Conservation (phyloP, 768 basidiomycete genomes). For the Punctularia strigosozonata region DNA sequence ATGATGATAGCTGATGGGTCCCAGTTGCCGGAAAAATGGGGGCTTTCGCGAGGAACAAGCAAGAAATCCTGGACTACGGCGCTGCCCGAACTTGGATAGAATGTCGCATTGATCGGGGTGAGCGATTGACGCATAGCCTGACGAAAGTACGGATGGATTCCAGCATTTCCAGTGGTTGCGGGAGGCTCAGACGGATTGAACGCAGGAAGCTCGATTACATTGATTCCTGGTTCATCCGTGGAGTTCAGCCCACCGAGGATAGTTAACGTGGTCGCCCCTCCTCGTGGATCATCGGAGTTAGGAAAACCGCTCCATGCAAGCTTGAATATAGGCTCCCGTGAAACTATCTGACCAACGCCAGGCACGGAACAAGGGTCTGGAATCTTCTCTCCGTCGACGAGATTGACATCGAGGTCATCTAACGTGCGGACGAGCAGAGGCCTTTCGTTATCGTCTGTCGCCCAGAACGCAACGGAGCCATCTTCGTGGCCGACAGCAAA, state of each 20-base stretch:
- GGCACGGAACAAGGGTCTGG: slow-evolving; percentile 8
- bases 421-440: slow-evolving; percentile 69
- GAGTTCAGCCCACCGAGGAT: slow-evolving; percentile 66
- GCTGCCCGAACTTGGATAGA: slow-evolving; percentile 47
- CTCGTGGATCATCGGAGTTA: slow-evolving; percentile 48
- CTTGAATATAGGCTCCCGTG: slow-evolving; percentile 75
- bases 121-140: slow-evolving; percentile 56
- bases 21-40: slow-evolving; percentile 54
- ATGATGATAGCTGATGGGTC: slow-evolving; percentile 63
- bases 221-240: slow-evolving; percentile 47
- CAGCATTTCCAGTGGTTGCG: slow-evolving; percentile 13
- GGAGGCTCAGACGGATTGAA: slow-evolving; percentile 43
- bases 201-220: slow-evolving; percentile 54
- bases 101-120: slow-evolving; percentile 32
- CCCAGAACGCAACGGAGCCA: slow-evolving; percentile 78
- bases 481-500: slow-evolving; percentile 77
- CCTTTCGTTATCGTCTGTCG: slow-evolving; percentile 62
- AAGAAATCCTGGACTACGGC: slow-evolving; percentile 72
- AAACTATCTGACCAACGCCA: too few species aligned
- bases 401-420: slow-evolving; percentile 38
- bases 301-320: slow-evolving; percentile 75
- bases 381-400: slow-evolving; percentile 36
- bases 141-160: slow-evolving; percentile 31
- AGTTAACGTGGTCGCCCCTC: slow-evolving; percentile 63
- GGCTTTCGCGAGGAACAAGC: slow-evolving; percentile 56